phyloP scores from a whole-genome alignment of 768 basidiomycete genomes.

The Xerocomus brunneocitrinus region DNA sequence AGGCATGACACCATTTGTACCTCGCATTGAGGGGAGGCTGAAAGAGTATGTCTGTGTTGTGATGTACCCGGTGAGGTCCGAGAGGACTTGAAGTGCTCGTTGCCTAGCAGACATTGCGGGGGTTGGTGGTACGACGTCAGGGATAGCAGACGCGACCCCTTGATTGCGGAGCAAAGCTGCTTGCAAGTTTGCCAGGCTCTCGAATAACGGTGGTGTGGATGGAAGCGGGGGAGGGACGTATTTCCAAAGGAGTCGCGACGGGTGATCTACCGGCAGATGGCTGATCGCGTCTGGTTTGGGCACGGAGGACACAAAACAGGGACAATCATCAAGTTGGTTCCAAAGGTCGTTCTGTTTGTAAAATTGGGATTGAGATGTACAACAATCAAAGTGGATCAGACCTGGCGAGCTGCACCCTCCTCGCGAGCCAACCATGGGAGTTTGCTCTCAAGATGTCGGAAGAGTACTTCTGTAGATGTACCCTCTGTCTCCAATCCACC shows the following conservation, averaged over 20 bases:
- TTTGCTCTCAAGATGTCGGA: slow-evolving; percentile 51
- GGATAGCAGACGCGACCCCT: slow-evolving; percentile 12
- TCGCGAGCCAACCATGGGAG: slow-evolving; percentile 54
- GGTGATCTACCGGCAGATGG: slow-evolving; percentile 11
- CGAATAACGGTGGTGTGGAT: slow-evolving; percentile 28
- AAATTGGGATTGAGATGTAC: not conserved
- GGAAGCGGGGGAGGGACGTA: slow-evolving; percentile 31
- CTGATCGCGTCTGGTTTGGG: slow-evolving; percentile 4
- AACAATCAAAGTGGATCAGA: slow-evolving; percentile 25
- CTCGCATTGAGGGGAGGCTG: slow-evolving; percentile 13
- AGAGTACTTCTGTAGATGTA: slow-evolving; percentile 56
- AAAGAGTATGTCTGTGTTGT: slow-evolving; percentile 63
- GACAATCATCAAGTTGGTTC: slow-evolving; percentile 48
- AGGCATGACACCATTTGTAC: slow-evolving; percentile 14
- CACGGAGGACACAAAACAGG: slow-evolving; percentile 45
- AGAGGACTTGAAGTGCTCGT: slow-evolving; percentile 58
- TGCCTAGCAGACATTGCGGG: slow-evolving; percentile 41
- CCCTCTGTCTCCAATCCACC: slow-evolving; percentile 34
- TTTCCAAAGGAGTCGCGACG: slow-evolving; percentile 35
- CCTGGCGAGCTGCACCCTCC: slow-evolving; percentile 53
- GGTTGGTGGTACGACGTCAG: slow-evolving; percentile 1
- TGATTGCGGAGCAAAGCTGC: slow-evolving; percentile 18
- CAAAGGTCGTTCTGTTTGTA: slow-evolving; percentile 47
- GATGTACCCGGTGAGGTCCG: slow-evolving; percentile 76
- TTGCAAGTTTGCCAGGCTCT: slow-evolving; percentile 17